Percentiles rank a stretch among this genome's conserved stretches.
These are phyloP conservation scores for Camptophora hylomeconis DNA, from an alignment of 2,329 filamentous ascomycete species.

Conservation along the genomic window DNA sequence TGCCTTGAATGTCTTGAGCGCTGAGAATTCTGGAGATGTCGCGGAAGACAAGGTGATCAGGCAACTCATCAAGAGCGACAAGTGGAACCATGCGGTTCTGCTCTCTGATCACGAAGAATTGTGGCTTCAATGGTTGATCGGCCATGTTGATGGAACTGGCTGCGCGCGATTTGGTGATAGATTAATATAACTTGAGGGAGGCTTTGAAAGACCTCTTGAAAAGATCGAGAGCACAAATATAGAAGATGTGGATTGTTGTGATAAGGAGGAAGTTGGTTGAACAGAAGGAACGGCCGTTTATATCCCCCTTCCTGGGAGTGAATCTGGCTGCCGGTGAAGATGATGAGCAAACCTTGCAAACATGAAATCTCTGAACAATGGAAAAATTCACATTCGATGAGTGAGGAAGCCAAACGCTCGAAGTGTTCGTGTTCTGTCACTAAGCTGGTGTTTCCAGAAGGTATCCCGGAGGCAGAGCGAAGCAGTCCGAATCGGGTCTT, in stretches of 20 bases:
- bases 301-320: too few relatives aligned
- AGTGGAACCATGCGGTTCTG: constrained; percentile 29
- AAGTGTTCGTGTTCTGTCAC: too few relatives aligned
- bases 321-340: too few relatives aligned
- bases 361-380: too few relatives aligned
- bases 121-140: constrained; percentile 21
- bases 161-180: neutral
- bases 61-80: constrained; percentile 33
- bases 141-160: constrained; percentile 18
- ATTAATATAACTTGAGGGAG: neutral
- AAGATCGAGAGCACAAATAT: neutral
- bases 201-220: neutral
- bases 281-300: neutral
- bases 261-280: neutral
- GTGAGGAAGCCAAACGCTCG: too few relatives aligned
- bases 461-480: too few relatives aligned
- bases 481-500: too few relatives aligned
- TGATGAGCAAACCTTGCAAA: too few relatives aligned
- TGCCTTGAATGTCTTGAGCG: constrained; percentile 27
- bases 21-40: constrained; percentile 25
- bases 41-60: constrained; percentile 23
- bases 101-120: constrained; percentile 30
- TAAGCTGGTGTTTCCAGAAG: too few relatives aligned
- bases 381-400: too few relatives aligned
- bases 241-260: neutral